Evolutionary conservation across 768 basidiomycete genomes (phyloP).

Genomic region (Holtermannia corniformis): DNA sequence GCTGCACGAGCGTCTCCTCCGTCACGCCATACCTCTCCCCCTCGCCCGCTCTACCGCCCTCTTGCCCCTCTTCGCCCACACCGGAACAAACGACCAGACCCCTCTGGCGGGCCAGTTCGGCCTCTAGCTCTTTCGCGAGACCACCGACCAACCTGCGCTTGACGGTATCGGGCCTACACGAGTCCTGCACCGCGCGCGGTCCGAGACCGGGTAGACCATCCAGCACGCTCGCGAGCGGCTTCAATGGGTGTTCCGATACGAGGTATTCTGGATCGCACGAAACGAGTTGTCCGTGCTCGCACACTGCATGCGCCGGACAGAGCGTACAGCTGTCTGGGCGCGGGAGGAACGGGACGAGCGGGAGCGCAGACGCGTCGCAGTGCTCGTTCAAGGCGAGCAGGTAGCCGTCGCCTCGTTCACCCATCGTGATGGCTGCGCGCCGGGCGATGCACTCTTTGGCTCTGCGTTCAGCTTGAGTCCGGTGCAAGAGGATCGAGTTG

Average conservation of each 20-base stretch:
- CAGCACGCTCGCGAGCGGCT: constrained; percentile 13
- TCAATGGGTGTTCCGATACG: constrained; percentile 17
- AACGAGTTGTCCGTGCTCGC: constrained; percentile 32
- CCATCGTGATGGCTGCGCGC: constrained; percentile 2
- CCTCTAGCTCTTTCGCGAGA: constrained; percentile 32
- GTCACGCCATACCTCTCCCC: constrained; percentile 29
- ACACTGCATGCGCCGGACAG: constrained; percentile 43
- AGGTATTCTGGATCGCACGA: constrained; percentile 42
- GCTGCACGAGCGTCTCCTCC: constrained; percentile 14
- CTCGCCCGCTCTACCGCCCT: constrained; percentile 24
- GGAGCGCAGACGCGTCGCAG: constrained; percentile 35
- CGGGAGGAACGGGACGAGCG: constrained; percentile 32
- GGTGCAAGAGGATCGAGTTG: constrained; percentile 29
- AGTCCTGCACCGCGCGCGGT: constrained; percentile 35
- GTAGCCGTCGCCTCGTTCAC: constrained; percentile 1
- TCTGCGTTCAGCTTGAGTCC: constrained; percentile 17
- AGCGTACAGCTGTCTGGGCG: constrained; percentile 36
- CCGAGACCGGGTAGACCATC: constrained; percentile 34
- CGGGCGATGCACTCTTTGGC: constrained; percentile 22
- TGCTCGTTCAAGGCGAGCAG: constrained; percentile 9
- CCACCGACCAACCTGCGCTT: constrained; percentile 38
- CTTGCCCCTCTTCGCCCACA: constrained; percentile 26
- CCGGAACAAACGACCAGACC: constrained; percentile 39
- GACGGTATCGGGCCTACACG: constrained; percentile 43
- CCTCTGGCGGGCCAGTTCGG: constrained; percentile 28